Conservation (phyloP, 345 rosid genomes). For the Euphorbia lathyris region DNA sequence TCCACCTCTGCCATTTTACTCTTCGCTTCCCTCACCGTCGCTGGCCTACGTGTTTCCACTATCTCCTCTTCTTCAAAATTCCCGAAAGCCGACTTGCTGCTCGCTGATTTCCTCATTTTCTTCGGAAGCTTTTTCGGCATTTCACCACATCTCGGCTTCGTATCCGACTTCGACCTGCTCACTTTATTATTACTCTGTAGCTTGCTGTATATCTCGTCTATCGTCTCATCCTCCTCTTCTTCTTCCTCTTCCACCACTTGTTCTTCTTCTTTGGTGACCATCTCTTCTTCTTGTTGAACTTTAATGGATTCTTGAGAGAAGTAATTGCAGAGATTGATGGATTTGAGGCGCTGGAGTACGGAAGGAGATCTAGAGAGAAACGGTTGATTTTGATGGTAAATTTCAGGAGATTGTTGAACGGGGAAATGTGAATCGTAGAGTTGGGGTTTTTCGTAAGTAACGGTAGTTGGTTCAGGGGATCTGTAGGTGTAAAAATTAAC, state of each 20-base stretch:
- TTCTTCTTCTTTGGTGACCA: background rate
- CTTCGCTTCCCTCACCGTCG: constrained; percentile 48
- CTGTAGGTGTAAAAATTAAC: constrained; percentile 42
- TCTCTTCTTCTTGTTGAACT: background rate
- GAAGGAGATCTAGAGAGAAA: constrained; percentile 60
- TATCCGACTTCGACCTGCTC: constrained; percentile 54
- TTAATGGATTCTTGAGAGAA: constrained; percentile 42
- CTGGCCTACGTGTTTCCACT: constrained; percentile 57
- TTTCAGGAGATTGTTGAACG: constrained; percentile 15
- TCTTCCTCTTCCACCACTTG: constrained; percentile 11
- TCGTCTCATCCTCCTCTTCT: constrained; percentile 25
- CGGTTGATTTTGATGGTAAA: constrained; percentile 18
- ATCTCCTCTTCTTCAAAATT: constrained; percentile 51
- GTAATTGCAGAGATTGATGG: constrained; percentile 54
- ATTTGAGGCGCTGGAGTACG: constrained; percentile 55
- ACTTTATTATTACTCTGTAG: constrained; percentile 33
- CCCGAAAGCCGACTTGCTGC: constrained; percentile 51
- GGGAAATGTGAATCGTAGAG: constrained; percentile 36
- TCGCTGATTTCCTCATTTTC: constrained; percentile 88
- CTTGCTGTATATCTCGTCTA: constrained; percentile 57
- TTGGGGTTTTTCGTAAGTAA: constrained; percentile 28
- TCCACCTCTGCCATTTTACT: constrained; percentile 32
- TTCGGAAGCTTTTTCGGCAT: constrained; percentile 48
- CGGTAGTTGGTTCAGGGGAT: constrained; percentile 40
- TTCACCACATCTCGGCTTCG: constrained; percentile 52